phyloP scores from a whole-genome alignment of 345 rosid species.

The Lepidium aucheri region DNA sequence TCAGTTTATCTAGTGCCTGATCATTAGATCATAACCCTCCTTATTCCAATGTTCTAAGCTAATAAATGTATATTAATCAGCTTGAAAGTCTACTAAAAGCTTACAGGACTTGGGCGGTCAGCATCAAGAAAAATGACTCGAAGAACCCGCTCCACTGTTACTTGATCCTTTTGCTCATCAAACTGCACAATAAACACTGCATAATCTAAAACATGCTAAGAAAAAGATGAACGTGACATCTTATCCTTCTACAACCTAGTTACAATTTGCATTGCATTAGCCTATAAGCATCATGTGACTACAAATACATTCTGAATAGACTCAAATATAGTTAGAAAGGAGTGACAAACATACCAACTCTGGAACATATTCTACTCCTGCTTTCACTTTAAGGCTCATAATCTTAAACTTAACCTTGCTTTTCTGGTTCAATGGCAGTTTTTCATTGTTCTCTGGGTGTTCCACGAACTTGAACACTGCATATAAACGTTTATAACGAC shows the following conservation, averaged over 20 bases:
- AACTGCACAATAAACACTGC: constrained; percentile 43
- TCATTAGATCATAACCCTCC: neutral
- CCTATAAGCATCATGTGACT: neutral
- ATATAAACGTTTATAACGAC: neutral
- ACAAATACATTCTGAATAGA: neutral
- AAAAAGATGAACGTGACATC: neutral
- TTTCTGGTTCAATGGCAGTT: constrained; percentile 57
- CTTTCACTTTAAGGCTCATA: constrained; percentile 85
- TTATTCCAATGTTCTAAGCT: neutral
- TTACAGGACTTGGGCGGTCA: constrained; percentile 68
- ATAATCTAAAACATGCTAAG: neutral
- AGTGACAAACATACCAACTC: constrained; percentile 60
- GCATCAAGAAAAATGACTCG: constrained; percentile 74
- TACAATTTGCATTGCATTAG: neutral
- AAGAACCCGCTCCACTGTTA: constrained; percentile 64
- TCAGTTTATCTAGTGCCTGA: constrained; percentile 77
- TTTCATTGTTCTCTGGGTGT: constrained; percentile 81
- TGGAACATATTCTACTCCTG: constrained; percentile 76
- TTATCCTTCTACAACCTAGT: neutral
- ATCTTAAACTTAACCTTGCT: constrained; percentile 90
- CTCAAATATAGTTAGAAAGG: neutral
- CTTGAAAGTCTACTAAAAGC: neutral
- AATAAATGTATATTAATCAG: neutral
- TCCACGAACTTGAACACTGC: constrained; percentile 96
- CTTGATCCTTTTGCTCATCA: constrained; percentile 91